Evolutionary conservation across 306 rosid species (phyloP).

Genomic region (Arachis stenosperma): DNA sequence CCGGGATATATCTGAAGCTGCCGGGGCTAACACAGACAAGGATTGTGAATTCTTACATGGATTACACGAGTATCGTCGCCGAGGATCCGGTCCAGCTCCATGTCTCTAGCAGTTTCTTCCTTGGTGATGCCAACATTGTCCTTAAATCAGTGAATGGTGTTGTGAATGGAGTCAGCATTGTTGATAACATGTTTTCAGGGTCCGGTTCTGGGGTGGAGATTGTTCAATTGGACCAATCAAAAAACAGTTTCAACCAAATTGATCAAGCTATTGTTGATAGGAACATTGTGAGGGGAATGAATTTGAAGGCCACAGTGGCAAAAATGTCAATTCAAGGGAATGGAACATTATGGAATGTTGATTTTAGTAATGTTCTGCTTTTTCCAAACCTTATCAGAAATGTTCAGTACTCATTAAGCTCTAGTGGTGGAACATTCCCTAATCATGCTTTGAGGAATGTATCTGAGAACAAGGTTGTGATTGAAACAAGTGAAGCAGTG

Average conservation of each 20-base stretch:
- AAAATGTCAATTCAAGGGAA: conserved; percentile 58
- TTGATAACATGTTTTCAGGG: conserved; percentile 89
- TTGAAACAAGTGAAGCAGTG: conserved; percentile 60
- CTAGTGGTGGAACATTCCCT: conserved; percentile 46
- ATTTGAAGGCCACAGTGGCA: conserved; percentile 62
- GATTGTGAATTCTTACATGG: conserved; percentile 86
- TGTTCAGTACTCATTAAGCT: conserved; percentile 70
- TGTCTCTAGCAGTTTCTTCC: conserved; percentile 73
- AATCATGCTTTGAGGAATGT: conserved; percentile 64
- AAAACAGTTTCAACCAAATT: conserved; percentile 58
- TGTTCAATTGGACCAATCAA: conserved; percentile 69
- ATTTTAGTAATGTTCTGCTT: conserved; percentile 62
- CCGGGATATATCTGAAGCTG: conserved; percentile 70
- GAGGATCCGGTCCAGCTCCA: conserved; percentile 94
- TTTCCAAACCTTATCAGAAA: conserved; percentile 73
- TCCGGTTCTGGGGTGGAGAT: conserved; percentile 57
- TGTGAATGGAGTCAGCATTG: conserved; percentile 64
- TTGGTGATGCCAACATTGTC: conserved; percentile 77
- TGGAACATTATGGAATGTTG: conserved; percentile 71
- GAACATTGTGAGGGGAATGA: conserved; percentile 77
- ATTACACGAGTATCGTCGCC: conserved; percentile 80
- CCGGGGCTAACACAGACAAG: conserved; percentile 80
- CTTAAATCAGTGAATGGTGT: conserved; percentile 74
- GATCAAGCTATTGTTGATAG: conserved; percentile 75
- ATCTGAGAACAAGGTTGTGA: conserved; percentile 62